A percentile compares a stretch with the other conserved stretches of the same genome.
Evolutionary conservation across 2,329 filamentous ascomycete species (phyloP).

Genomic region (Epichloe hybrida): DNA sequence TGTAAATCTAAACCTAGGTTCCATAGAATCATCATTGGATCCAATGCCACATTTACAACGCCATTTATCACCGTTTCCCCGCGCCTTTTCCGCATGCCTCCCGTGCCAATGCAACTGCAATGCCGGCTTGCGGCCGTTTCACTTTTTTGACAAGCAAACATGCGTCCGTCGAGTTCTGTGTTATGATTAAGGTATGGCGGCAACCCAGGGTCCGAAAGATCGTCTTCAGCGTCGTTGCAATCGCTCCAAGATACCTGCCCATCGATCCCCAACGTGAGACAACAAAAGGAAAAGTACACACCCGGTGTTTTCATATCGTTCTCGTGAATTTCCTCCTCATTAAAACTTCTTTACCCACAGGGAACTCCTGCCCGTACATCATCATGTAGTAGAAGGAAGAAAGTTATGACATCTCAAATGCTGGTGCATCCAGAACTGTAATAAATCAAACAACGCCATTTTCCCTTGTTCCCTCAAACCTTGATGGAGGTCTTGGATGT

Average conservation of each 20-base stretch:
- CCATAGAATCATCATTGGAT: background rate
- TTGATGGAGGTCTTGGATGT: constrained; percentile 19
- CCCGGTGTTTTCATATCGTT: background rate
- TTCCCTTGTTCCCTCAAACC: constrained; percentile 7
- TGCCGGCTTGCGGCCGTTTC: background rate
- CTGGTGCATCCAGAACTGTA: constrained; percentile 1
- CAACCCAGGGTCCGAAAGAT: too few species aligned
- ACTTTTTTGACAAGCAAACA: background rate
- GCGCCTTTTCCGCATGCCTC: background rate
- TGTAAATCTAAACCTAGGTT: background rate
- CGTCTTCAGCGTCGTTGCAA: too few species aligned
- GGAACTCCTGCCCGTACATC: background rate
- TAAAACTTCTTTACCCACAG: constrained; percentile 2
- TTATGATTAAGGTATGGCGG: too few species aligned
- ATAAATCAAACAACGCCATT: background rate
- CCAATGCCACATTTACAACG: background rate
- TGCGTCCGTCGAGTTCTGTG: too few species aligned
- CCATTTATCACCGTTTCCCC: background rate
- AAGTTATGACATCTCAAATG: background rate
- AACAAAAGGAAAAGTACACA: background rate
- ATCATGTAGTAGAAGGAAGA: background rate
- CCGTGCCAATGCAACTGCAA: background rate
- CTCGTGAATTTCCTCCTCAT: constrained; percentile 5
- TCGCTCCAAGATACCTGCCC: too few species aligned
- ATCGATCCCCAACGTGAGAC: too few species aligned